phyloP scores from a whole-genome alignment of 768 basidiomycete species.

The Chalciporus pseudorubinellus region DNA sequence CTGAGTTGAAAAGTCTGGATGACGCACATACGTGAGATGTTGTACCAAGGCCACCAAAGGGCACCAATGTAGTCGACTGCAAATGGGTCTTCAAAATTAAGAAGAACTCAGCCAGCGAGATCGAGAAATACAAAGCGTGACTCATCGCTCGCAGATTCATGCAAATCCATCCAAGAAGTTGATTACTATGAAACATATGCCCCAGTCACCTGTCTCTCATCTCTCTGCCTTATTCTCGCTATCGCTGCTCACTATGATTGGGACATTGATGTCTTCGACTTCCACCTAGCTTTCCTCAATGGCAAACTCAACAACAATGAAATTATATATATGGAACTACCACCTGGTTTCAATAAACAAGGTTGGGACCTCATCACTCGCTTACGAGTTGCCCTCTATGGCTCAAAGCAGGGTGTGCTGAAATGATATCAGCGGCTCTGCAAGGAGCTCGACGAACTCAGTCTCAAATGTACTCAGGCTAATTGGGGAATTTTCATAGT shows the following conservation, averaged over 20 bases:
- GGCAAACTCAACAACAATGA: slow-evolving; percentile 15
- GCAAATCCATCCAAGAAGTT: background rate
- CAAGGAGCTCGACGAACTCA: background rate
- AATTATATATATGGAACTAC: slow-evolving; percentile 43
- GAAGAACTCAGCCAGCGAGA: slow-evolving; percentile 32
- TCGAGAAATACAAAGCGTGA: slow-evolving; percentile 19
- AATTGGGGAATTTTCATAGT: slow-evolving; percentile 7
- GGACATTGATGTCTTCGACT: background rate
- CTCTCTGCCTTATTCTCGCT: background rate
- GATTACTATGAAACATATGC: background rate
- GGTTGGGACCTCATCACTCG: slow-evolving; percentile 11
- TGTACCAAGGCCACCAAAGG: background rate
- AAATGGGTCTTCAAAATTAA: slow-evolving; percentile 47
- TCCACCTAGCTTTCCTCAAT: background rate
- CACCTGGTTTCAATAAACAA: slow-evolving; percentile 24
- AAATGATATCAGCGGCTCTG: slow-evolving; percentile 9
- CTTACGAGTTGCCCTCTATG: slow-evolving; percentile 1
- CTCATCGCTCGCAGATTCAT: background rate
- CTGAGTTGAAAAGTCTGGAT: background rate
- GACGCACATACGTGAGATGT: background rate
- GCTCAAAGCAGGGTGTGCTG: slow-evolving; percentile 3
- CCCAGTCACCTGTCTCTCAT: background rate
- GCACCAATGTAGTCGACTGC: slow-evolving; percentile 8
- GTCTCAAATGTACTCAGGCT: background rate
- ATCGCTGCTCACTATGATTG: background rate